phyloP scores from a whole-genome alignment of 108 stramenopile species.

The Nitzschia putrida region DNA sequence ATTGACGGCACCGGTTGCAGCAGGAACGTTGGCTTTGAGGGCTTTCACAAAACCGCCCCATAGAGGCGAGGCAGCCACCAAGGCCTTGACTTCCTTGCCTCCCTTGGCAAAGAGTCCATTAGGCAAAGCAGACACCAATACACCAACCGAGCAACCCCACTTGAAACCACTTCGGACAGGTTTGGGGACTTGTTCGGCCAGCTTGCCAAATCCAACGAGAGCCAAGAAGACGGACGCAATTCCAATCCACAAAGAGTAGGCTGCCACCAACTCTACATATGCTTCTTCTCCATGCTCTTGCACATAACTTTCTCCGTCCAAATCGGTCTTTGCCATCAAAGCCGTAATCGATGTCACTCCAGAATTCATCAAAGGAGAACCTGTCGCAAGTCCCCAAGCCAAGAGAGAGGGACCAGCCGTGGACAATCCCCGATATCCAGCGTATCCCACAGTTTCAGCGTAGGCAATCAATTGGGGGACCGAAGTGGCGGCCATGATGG shows the following conservation, averaged over 20 bases:
- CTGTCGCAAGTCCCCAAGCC: conserved; percentile 78
- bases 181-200: conserved; percentile 64
- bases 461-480: conserved; percentile 87
- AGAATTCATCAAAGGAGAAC: conserved; percentile 73
- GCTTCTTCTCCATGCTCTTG: conserved; percentile 71
- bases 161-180: conserved; percentile 77
- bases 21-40: conserved; percentile 49
- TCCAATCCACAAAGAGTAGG: conserved; percentile 72
- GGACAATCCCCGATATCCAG: conserved; percentile 72
- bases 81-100: conserved; percentile 46
- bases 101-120: conserved; percentile 67
- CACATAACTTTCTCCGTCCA: conserved; percentile 71
- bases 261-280: conserved; percentile 72
- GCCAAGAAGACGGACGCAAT: conserved; percentile 68
- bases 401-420: conserved; percentile 71
- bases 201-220: conserved; percentile 63
- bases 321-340: conserved; percentile 74
- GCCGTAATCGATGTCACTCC: conserved; percentile 84
- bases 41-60: conserved; percentile 34
- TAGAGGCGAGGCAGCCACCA: conserved; percentile 44
- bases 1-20: conserved; percentile 62
- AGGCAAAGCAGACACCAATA: conserved; percentile 70
- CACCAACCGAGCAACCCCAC: conserved; percentile 82
- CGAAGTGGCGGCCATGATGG: conserved; percentile 84
- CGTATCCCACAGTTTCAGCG: conserved; percentile 79